Base-by-base conservation (phyloP, 1,284 basidiomycete species). In the Cutaneotrichosporon dermatis region DNA sequence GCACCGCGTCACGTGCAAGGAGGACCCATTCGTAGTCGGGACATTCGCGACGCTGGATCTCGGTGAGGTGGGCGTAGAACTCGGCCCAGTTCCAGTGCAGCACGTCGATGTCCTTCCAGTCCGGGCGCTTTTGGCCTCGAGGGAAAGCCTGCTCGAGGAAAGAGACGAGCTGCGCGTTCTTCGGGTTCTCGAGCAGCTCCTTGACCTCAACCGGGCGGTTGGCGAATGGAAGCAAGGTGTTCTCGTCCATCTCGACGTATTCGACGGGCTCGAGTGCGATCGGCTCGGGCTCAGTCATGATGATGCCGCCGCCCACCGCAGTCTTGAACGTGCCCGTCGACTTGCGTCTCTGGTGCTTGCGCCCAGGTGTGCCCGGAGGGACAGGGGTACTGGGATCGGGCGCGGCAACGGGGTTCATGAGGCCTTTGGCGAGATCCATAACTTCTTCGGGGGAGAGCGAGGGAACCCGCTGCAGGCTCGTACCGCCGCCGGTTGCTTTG, bases 221-320 rank as follows among this genome's bases (percentile, higher is more conserved):
- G 40, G 75, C 66, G 62, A 72, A 79, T 0, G 77, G 77, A 15
- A 79, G 64, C 11, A 76, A 66, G 4, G 69, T 67, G 45, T 75
- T 73, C 6, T 74, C 69, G 34, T 74, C 72, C 64, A 79, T 65
- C 54, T 77, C 71, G 13, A 74, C 67, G 48, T 77, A 79, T 54
- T 79, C 76, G 54, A 79, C 72, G 0, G 77, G 76, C 61, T 79
- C 77, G 40, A 79, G 67, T 10, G 73, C 75, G 5, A 71, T 57
- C 6, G 71, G 69, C 16, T 68, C 67, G 3, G 56, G 52, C 37
- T 58, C 54, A 11, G 39, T 4, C 45, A 7, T 16, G 4, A 13
- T n/a, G 35, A 13, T 51, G 51, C 44, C 39, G n/a, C 39, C 50
- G 13, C 39, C 50, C 4, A 51, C 39, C 13, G 39, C 37, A 6